These are phyloP conservation scores for Sporothrix protearum DNA, from an alignment of 2,329 filamentous ascomycete species.

Conservation along the genomic window DNA sequence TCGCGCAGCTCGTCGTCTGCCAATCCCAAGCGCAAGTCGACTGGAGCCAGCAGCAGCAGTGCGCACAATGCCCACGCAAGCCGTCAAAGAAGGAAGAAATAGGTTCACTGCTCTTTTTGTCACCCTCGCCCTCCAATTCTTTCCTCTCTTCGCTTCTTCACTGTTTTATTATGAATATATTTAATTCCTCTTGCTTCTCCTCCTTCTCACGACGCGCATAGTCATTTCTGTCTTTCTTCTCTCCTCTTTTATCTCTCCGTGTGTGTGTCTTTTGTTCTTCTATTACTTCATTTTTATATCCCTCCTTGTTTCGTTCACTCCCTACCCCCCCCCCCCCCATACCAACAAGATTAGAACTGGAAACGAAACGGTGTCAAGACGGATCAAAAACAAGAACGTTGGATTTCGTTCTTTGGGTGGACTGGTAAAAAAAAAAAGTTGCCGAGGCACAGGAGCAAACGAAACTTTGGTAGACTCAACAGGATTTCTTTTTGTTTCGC, in stretches of 20 bases:
- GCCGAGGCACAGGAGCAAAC: slow-evolving; percentile 11
- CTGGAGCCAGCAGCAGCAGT: slow-evolving; percentile 12
- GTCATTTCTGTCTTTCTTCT: not conserved
- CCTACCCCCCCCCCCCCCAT: slow-evolving; percentile 2
- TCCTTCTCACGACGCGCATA: not conserved
- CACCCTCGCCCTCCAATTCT: not conserved
- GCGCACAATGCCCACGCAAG: slow-evolving; percentile 12
- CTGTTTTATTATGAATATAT: slow-evolving; percentile 16
- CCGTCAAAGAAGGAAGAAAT: slow-evolving; percentile 26
- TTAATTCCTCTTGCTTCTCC: not conserved
- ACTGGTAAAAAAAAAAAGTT: not conserved
- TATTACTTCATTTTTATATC: slow-evolving; percentile 14
- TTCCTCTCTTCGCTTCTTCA: slow-evolving; percentile 1
- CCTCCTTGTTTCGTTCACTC: not conserved
- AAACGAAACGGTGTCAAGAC: slow-evolving; percentile 20
- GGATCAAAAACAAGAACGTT: not conserved
- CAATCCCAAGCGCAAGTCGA: slow-evolving; percentile 22
- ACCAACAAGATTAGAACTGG: slow-evolving; percentile 20
- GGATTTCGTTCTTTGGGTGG: slow-evolving; percentile 8
- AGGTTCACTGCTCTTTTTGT: not conserved
- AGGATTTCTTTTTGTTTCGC: not conserved
- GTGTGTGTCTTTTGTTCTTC: not conserved
- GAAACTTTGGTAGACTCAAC: slow-evolving; percentile 12
- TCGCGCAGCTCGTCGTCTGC: slow-evolving; percentile 22
- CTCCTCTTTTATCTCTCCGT: not conserved